These are phyloP conservation scores for Boletus speciosus DNA, from an alignment of 768 basidiomycete genomes.

Conservation along the genomic window DNA sequence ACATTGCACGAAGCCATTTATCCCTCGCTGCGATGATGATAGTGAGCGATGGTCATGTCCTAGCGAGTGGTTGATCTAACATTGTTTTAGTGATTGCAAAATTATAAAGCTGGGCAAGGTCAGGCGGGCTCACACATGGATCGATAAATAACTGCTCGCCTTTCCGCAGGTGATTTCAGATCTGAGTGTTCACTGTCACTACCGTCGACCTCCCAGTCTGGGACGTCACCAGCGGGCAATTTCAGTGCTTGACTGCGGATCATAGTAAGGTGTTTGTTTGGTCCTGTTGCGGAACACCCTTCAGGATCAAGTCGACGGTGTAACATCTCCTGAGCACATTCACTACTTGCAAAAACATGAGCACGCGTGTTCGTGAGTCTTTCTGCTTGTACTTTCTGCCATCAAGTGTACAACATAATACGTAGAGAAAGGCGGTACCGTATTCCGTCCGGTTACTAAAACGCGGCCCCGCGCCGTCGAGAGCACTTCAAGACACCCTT, in stretches of 20 bases:
- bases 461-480: slow-evolving; percentile 44
- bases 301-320: slow-evolving; percentile 1
- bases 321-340: neutral
- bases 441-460: slow-evolving; percentile 68
- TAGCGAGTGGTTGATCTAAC: slow-evolving; percentile 32
- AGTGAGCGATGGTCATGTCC: slow-evolving; percentile 13
- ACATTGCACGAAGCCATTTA: slow-evolving; percentile 60
- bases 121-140: slow-evolving; percentile 1
- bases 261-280: slow-evolving; percentile 29
- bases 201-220: slow-evolving; percentile 57
- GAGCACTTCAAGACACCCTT: slow-evolving; percentile 14
- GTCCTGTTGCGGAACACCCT: slow-evolving; percentile 16
- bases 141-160: slow-evolving; percentile 35
- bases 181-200: slow-evolving; percentile 39
- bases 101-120: slow-evolving; percentile 50
- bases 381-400: slow-evolving; percentile 1
- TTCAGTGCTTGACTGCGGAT: slow-evolving; percentile 28
- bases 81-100: slow-evolving; percentile 68
- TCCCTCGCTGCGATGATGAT: slow-evolving; percentile 52
- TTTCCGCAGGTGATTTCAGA: slow-evolving; percentile 53
- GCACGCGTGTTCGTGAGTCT: slow-evolving; percentile 59
- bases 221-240: slow-evolving; percentile 54
- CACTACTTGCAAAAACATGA: slow-evolving; percentile 30
- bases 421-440: slow-evolving; percentile 65
- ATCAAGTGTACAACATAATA: neutral